Evolutionary conservation across 2,329 filamentous ascomycete genomes (phyloP).

Genomic region (Exophiala viscosa): DNA sequence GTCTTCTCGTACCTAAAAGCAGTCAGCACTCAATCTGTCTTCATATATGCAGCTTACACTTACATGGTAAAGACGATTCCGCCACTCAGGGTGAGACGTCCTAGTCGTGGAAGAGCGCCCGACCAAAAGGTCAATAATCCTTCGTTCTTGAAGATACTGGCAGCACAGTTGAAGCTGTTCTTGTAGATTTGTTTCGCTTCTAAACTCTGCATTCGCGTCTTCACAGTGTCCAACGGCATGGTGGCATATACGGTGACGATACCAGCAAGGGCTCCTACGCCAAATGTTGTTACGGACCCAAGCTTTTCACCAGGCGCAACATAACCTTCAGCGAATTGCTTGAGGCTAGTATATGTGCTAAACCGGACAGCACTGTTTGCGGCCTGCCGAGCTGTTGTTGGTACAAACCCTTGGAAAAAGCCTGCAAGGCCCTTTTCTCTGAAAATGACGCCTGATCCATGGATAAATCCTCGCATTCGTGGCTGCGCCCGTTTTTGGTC

Average conservation of each 20-base stretch:
- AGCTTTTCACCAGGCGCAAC: constrained; percentile 93
- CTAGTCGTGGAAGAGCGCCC: constrained; percentile 81
- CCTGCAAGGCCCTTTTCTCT: constrained; percentile 82
- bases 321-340: constrained; percentile 87
- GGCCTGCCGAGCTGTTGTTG: constrained; percentile 89
- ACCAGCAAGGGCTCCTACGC: constrained; percentile 81
- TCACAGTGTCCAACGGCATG: constrained; percentile 83
- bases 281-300: constrained; percentile 81
- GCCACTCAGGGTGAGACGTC: constrained; percentile 80
- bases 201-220: constrained; percentile 97
- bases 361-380: constrained; percentile 93
- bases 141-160: constrained; percentile 81
- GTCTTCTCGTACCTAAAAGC: constrained; percentile 75
- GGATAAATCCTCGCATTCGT: constrained; percentile 84
- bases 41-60: constrained; percentile 29
- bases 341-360: constrained; percentile 82
- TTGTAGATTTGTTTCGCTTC: constrained; percentile 77
- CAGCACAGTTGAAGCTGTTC: constrained; percentile 80
- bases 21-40: background rate
- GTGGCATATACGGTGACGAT: constrained; percentile 75
- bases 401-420: constrained; percentile 96
- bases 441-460: constrained; percentile 82
- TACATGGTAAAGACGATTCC: constrained; percentile 96
- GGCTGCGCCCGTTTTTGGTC: constrained; percentile 84
- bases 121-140: constrained; percentile 90